A percentile compares a stretch with the other conserved stretches of the same genome.
Conservation (phyloP, 768 basidiomycete species). For the Hebeloma cylindrosporum region DNA sequence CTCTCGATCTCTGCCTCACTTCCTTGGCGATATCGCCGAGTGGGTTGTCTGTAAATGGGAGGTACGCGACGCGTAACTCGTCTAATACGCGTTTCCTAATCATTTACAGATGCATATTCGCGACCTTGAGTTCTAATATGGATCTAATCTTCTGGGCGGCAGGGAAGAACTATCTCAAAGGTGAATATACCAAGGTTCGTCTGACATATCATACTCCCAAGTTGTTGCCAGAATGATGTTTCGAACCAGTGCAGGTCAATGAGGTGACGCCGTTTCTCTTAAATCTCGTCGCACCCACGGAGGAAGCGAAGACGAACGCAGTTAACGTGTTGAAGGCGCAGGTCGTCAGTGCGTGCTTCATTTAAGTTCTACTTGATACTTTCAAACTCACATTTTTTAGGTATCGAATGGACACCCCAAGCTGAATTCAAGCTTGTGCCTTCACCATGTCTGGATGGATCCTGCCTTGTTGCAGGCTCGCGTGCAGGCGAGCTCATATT, state of each 20-base stretch:
- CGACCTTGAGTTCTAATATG: slow-evolving; percentile 70
- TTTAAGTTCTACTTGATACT: not conserved
- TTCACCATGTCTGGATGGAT: slow-evolving; percentile 50
- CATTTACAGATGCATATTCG: slow-evolving; percentile 60
- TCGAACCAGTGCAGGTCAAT: slow-evolving; percentile 39
- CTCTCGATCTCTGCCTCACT: slow-evolving; percentile 64
- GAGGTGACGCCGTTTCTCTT: slow-evolving; percentile 56
- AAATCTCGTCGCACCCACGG: slow-evolving; percentile 22
- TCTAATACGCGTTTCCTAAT: too few relatives aligned
- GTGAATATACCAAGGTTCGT: slow-evolving; percentile 67
- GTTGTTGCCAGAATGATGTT: not conserved
- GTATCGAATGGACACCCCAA: slow-evolving; percentile 69
- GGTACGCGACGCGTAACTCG: too few relatives aligned
- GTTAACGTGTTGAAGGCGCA: slow-evolving; percentile 51
- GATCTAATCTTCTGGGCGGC: slow-evolving; percentile 71
- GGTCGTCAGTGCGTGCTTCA: slow-evolving; percentile 47
- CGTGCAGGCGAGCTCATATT: slow-evolving; percentile 64
- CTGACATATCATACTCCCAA: not conserved
- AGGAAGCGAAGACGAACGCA: slow-evolving; percentile 21
- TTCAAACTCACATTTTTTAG: slow-evolving; percentile 36
- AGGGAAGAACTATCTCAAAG: slow-evolving; percentile 64
- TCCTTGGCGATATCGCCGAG: slow-evolving; percentile 69
- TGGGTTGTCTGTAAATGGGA: slow-evolving; percentile 54
- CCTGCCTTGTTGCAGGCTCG: slow-evolving; percentile 68
- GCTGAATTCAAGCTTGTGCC: slow-evolving; percentile 55